Evolutionary conservation across 2,329 filamentous ascomycete species (phyloP).

Genomic region (Colletotrichum sp.): DNA sequence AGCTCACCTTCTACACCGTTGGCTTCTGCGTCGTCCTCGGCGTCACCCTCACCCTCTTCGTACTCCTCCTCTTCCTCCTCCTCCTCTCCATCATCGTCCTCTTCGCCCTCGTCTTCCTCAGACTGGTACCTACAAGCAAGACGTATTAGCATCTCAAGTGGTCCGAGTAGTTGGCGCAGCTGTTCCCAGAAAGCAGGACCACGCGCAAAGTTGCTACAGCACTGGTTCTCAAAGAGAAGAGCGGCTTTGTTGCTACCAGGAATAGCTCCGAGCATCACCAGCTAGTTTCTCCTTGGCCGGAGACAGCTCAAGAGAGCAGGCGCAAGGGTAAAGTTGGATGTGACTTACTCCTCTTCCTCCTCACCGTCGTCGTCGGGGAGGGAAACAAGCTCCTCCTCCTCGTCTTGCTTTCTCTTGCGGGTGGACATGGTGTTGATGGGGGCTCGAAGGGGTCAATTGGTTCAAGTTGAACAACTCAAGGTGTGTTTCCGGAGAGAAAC

Average conservation of each 20-base stretch:
- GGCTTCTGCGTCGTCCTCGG: conserved; percentile 31
- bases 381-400: conserved; percentile 59
- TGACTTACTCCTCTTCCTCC: conserved; percentile 59
- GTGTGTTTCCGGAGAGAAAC: background rate
- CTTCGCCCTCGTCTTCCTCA: conserved; percentile 39
- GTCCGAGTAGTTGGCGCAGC: background rate
- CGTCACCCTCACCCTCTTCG: conserved; percentile 35
- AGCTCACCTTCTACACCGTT: conserved; percentile 15
- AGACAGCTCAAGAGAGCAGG: background rate
- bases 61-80: conserved; percentile 41
- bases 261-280: background rate
- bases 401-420: conserved; percentile 60
- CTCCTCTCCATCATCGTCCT: conserved; percentile 44
- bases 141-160: background rate
- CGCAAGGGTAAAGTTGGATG: background rate
- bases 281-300: background rate
- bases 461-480: background rate
- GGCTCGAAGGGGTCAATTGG: conserved; percentile 30
- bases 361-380: conserved; percentile 57
- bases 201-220: background rate
- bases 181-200: background rate
- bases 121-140: conserved; percentile 40
- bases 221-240: background rate
- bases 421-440: conserved; percentile 43
- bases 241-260: background rate